Evolutionary conservation across 208 protist genomes (phyloP).

Genomic region (Leishmania major): DNA sequence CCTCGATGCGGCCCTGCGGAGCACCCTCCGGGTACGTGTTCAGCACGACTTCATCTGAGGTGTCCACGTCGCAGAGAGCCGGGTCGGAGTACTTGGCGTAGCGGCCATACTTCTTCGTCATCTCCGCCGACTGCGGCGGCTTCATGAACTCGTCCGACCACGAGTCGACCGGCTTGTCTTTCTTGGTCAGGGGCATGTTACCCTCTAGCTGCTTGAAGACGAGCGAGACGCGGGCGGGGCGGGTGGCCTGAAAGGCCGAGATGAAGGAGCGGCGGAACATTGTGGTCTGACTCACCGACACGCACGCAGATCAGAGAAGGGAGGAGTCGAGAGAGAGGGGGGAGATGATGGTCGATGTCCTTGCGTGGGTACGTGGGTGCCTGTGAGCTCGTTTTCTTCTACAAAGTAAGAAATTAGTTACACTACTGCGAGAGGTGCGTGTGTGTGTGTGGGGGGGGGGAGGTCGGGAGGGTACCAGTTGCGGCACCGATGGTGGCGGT

Average conservation of each 20-base stretch:
- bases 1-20: constrained; percentile 79
- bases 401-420: constrained; percentile 1
- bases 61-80: constrained; percentile 77
- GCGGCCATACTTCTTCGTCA: constrained; percentile 78
- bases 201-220: constrained; percentile 87
- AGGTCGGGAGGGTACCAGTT: not conserved
- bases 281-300: not conserved
- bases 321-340: not conserved
- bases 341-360: not conserved
- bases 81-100: constrained; percentile 90
- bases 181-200: constrained; percentile 77
- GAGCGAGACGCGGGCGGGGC: constrained; percentile 61
- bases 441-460: not conserved
- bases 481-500: not conserved
- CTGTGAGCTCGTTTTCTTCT: not conserved
- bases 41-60: constrained; percentile 84
- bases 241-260: constrained; percentile 66
- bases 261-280: constrained; percentile 80
- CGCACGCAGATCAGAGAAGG: not conserved
- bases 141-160: constrained; percentile 88
- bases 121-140: constrained; percentile 72
- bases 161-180: constrained; percentile 84
- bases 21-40: constrained; percentile 91
- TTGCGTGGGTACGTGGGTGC: not conserved
- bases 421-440: not conserved